A percentile compares a stretch with the other conserved stretches of the same genome.
phyloP scores from a whole-genome alignment of 768 basidiomycete genomes.

The Rhizopogon sp. region DNA sequence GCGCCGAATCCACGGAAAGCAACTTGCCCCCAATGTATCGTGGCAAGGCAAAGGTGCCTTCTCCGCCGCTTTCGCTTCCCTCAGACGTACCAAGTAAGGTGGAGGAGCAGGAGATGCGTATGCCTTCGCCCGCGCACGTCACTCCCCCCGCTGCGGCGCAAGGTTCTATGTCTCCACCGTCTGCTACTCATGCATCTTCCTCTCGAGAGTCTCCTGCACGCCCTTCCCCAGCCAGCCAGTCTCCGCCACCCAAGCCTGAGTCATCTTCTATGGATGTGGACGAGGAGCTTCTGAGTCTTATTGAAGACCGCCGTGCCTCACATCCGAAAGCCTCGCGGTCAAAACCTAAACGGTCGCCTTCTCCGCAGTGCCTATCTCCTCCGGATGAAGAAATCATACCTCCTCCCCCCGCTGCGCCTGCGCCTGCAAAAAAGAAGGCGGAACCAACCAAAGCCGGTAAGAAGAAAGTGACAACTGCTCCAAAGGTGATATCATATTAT shows the following conservation, averaged over 20 bases:
- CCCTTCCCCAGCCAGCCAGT: not conserved
- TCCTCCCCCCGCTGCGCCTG: conserved; percentile 7
- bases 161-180: not conserved
- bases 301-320: conserved; percentile 45
- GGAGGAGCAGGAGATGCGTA: not conserved
- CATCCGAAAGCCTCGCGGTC: conserved; percentile 8
- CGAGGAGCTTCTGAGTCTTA: conserved; percentile 63
- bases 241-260: conserved; percentile 13
- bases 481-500: conserved; percentile 14
- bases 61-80: not conserved
- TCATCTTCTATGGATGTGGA: conserved; percentile 43
- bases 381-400: conserved; percentile 7
- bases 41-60: not conserved
- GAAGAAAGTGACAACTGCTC: conserved; percentile 25
- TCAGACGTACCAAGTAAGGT: not conserved
- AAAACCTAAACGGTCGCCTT: conserved; percentile 1
- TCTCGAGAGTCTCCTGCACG: not conserved
- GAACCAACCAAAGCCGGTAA: conserved; percentile 25
- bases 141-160: not conserved
- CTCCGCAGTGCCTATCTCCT: conserved; percentile 9
- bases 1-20: not conserved
- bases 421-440: not conserved
- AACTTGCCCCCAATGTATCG: not conserved
- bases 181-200: not conserved
- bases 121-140: not conserved